These are phyloP conservation scores for Cymbopogon flexuosus DNA, from an alignment of 202 grass and related monocot species.

Conservation along the genomic window DNA sequence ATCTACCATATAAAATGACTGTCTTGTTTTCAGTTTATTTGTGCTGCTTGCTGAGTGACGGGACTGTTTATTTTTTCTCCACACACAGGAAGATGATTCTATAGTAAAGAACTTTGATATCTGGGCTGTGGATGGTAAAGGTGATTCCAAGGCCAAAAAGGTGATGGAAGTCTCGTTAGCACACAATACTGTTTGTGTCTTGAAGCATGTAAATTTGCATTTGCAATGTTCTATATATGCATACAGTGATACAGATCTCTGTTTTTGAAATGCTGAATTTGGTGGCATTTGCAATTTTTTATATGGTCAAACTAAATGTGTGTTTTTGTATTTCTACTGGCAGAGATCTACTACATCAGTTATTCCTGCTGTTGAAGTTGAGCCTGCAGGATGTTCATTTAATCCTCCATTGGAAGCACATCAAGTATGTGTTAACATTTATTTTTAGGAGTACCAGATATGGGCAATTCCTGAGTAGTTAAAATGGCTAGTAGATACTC, in stretches of 20 bases:
- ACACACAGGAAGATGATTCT: slow-evolving; percentile 49
- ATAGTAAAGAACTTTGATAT: slow-evolving; percentile 46
- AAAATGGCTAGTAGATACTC: not conserved
- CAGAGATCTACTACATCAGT: slow-evolving; percentile 43
- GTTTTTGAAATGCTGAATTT: slow-evolving; percentile 3
- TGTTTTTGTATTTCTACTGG: not conserved
- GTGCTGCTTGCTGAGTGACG: slow-evolving; percentile 15
- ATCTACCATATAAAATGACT: not conserved
- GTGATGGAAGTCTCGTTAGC: slow-evolving; percentile 24
- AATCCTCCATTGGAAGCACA: slow-evolving; percentile 82
- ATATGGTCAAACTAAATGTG: not conserved
- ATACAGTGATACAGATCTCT: not conserved
- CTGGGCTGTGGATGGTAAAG: slow-evolving; percentile 45
- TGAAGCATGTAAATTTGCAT: not conserved
- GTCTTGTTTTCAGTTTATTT: not conserved
- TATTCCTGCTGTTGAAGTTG: slow-evolving; percentile 86
- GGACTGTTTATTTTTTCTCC: slow-evolving; percentile 1
- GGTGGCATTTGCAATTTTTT: not conserved
- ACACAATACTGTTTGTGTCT: not conserved
- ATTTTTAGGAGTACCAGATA: slow-evolving; percentile 3
- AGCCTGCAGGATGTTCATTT: slow-evolving; percentile 80
- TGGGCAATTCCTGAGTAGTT: not conserved
- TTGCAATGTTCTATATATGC: not conserved
- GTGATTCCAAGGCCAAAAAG: slow-evolving; percentile 44
- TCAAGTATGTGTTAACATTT: slow-evolving; percentile 51